Conservation (phyloP, 352 stramenopile genomes). For the Pythium sp. region DNA sequence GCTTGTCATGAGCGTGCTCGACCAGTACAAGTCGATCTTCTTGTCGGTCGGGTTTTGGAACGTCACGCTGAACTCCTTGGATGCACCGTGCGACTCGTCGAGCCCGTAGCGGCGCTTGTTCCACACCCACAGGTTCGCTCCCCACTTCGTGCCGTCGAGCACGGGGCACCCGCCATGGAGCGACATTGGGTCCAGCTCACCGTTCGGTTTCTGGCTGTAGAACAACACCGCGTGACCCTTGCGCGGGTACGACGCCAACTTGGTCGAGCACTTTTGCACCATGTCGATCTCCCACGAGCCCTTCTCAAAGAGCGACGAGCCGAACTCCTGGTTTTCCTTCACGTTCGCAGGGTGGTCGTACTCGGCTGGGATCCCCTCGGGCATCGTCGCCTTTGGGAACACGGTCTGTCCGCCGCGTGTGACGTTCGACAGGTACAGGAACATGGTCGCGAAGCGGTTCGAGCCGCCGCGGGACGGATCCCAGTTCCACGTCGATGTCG, state of each 20-base stretch:
- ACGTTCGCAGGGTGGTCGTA: constrained; percentile 52
- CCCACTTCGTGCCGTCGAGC: constrained; percentile 93
- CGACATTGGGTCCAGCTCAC: constrained; percentile 80
- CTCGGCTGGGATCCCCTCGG: constrained; percentile 50
- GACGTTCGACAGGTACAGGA: constrained; percentile 84
- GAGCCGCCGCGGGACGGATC: constrained; percentile 69
- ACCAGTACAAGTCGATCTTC: constrained; percentile 64
- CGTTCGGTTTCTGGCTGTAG: constrained; percentile 96
- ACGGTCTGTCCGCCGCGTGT: constrained; percentile 77
- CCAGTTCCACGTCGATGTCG: constrained; percentile 67
- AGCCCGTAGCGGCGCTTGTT: constrained; percentile 86
- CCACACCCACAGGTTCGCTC: constrained; percentile 97
- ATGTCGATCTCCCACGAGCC: constrained; percentile 75
- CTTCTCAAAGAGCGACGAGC: constrained; percentile 56
- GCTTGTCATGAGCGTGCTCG: constrained; percentile 61
- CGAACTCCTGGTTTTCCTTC: constrained; percentile 38
- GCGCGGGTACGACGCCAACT: constrained; percentile 71
- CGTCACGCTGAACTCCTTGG: constrained; percentile 46
- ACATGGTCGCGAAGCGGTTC: constrained; percentile 83
- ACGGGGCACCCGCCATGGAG: constrained; percentile 95
- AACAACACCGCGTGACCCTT: constrained; percentile 96
- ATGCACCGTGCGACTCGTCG: constrained; percentile 24
- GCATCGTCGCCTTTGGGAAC: constrained; percentile 77
- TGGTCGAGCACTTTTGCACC: constrained; percentile 73
- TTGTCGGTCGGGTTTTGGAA: constrained; percentile 68